Percentiles rank a stretch among this genome's conserved stretches.
Conservation (phyloP, 108 stramenopile genomes). For the Aurantiochytrium sp. region DNA sequence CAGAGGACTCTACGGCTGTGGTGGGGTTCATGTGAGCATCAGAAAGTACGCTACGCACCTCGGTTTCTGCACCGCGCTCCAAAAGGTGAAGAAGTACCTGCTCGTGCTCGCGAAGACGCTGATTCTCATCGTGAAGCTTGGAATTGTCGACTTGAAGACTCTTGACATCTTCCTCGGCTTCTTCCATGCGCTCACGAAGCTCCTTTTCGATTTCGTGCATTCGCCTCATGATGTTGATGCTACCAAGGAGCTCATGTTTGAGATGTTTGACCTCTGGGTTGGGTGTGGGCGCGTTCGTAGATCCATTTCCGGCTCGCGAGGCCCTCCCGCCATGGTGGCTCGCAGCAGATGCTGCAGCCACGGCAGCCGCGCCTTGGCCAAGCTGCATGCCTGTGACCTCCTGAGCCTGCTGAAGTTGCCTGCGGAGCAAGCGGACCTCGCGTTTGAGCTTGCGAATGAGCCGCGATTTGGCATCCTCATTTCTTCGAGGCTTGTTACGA, state of each 20-base stretch:
- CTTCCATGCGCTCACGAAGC: constrained; percentile 10
- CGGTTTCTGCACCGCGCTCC: not conserved
- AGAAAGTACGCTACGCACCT: not conserved
- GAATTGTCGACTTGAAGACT: not conserved
- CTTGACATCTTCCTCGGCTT: not conserved
- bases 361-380: not conserved
- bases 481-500: constrained; percentile 27
- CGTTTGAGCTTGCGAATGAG: not conserved
- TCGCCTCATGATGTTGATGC: not conserved
- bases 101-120: not conserved
- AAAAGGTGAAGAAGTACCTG: not conserved
- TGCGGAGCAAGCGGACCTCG: not conserved
- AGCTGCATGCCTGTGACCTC: not conserved
- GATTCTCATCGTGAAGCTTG: not conserved
- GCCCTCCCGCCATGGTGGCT: not conserved
- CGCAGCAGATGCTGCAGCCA: not conserved
- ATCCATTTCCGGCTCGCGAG: too few species aligned
- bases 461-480: not conserved
- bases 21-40: not conserved
- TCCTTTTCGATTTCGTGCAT: not conserved
- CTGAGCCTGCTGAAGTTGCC: not conserved
- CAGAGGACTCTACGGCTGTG: not conserved
- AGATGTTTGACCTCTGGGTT: not conserved
- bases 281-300: too few species aligned
- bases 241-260: not conserved